Percentiles rank a stretch among this genome's conserved stretches.
These are phyloP conservation scores for Drechslerella dactyloides DNA, from an alignment of 2,329 filamentous ascomycete species.

Conservation along the genomic window DNA sequence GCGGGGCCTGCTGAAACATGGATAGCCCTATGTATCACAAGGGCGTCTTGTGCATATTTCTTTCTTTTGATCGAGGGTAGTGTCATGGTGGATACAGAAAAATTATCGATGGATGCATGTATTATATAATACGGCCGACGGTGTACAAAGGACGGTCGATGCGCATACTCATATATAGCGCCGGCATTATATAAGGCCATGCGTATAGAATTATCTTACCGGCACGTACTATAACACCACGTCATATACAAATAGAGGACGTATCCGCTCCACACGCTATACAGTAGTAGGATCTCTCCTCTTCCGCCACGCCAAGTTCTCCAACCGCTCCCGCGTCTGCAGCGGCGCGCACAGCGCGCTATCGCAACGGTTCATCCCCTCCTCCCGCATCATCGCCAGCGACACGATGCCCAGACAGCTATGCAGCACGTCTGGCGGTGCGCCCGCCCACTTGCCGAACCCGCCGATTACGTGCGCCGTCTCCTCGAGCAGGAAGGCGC, in stretches of 20 bases:
- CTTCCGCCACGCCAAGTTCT: conserved; percentile 57
- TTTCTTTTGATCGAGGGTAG: too few species aligned
- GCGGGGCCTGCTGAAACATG: conserved; percentile 68
- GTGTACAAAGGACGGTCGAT: too few species aligned
- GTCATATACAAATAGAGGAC: neutral
- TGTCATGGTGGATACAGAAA: too few species aligned
- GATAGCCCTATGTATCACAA: conserved; percentile 22
- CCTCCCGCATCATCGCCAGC: conserved; percentile 74
- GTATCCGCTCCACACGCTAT: neutral
- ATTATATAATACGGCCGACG: too few species aligned
- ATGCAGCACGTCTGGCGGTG: conserved; percentile 73
- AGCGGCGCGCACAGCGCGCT: conserved; percentile 76
- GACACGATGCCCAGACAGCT: conserved; percentile 85
- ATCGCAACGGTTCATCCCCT: conserved; percentile 73
- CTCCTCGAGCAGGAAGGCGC: conserved; percentile 80
- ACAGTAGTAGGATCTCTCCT: too few species aligned
- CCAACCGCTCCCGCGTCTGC: conserved; percentile 64
- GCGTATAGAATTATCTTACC: too few species aligned
- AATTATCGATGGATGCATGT: too few species aligned
- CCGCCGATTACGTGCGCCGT: conserved; percentile 86
- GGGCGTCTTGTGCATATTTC: too few species aligned
- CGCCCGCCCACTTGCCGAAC: conserved; percentile 72
- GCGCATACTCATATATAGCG: neutral
- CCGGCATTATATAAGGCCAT: too few species aligned
- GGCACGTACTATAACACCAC: too few species aligned